Evolutionary conservation across 768 basidiomycete species (phyloP).

Genomic region (Podaxis sp.): DNA sequence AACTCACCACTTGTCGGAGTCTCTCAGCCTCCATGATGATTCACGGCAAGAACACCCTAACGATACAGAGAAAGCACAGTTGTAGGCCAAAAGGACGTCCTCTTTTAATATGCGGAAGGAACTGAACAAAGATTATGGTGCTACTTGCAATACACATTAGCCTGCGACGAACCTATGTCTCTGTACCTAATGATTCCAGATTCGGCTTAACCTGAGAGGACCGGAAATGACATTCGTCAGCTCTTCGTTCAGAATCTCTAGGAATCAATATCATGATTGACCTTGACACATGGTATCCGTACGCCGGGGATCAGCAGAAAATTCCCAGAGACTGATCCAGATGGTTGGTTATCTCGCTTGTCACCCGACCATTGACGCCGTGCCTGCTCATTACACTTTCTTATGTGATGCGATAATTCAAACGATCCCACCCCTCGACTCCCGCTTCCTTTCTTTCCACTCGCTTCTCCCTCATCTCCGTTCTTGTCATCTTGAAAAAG

Average conservation of each 20-base stretch:
- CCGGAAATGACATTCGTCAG: background rate
- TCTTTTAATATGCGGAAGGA: background rate
- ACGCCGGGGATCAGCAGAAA: background rate
- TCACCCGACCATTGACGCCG: background rate
- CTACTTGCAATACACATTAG: background rate
- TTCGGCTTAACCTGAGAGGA: background rate
- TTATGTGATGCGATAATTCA: background rate
- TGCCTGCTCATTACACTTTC: background rate
- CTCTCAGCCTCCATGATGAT: constrained; percentile 7
- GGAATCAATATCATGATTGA: background rate
- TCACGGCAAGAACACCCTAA: background rate
- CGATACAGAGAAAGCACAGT: background rate
- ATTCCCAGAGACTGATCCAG: background rate
- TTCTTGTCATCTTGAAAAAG: too few relatives aligned
- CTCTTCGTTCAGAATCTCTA: background rate
- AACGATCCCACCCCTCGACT: background rate
- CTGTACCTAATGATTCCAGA: constrained; percentile 4
- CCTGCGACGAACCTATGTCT: constrained; percentile 2
- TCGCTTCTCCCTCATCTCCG: background rate
- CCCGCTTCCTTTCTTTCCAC: background rate
- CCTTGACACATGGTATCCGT: background rate
- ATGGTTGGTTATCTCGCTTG: background rate
- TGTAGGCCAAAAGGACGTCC: background rate
- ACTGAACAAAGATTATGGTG: background rate
- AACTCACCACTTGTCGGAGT: constrained; percentile 4